These are phyloP conservation scores for Pachysandra terminalis DNA, from an alignment of 164 flowering plant genomes.

Conservation along the genomic window DNA sequence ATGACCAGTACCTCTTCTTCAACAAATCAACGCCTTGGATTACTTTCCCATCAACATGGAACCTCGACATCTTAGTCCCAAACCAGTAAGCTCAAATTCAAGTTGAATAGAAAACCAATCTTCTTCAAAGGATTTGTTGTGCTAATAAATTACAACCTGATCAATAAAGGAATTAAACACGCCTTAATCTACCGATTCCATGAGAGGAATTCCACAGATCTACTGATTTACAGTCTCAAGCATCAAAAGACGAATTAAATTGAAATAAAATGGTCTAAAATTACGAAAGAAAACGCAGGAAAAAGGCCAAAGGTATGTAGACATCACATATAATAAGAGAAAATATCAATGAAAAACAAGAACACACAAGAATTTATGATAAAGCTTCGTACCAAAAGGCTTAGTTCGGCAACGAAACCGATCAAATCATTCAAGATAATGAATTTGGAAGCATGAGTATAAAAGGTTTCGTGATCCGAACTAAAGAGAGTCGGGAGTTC, in stretches of 20 bases:
- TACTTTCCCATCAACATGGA: slow-evolving; percentile 78
- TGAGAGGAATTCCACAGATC: background rate
- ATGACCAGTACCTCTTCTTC: slow-evolving; percentile 58
- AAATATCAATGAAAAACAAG: too few species aligned
- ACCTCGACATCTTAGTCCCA: slow-evolving; percentile 49
- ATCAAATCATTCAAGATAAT: too few species aligned
- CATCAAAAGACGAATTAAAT: background rate
- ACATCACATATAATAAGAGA: too few species aligned
- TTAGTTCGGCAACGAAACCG: too few species aligned
- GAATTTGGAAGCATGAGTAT: too few species aligned
- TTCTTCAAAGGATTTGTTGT: background rate
- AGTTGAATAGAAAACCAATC: background rate
- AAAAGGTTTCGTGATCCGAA: too few species aligned
- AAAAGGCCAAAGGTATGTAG: too few species aligned
- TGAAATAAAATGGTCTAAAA: too few species aligned
- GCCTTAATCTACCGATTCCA: background rate
- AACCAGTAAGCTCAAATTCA: background rate
- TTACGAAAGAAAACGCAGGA: too few species aligned
- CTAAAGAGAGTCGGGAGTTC: too few species aligned
- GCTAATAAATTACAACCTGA: background rate
- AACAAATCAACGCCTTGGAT: slow-evolving; percentile 73
- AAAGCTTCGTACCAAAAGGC: too few species aligned
- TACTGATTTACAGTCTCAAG: background rate
- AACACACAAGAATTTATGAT: too few species aligned
- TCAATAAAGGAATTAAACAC: background rate